Evolutionary conservation across 2,329 filamentous ascomycete genomes (phyloP), one percentile per base, ranked within the genome.

Genomic region (Tolypocladium inflatum): DNA sequence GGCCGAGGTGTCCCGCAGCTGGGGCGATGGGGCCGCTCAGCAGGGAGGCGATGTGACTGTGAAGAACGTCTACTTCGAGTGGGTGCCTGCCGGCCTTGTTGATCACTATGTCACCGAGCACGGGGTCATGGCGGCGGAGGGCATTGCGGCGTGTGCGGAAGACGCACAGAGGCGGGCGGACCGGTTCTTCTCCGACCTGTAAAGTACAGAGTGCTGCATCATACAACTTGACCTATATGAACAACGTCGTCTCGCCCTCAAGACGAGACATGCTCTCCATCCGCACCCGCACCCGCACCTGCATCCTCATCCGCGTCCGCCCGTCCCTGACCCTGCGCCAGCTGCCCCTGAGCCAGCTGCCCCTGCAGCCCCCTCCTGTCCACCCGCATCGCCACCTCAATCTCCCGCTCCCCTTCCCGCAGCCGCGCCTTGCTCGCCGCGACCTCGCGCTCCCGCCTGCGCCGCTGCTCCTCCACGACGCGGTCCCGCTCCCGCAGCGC

Each of bases 321-420:
- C n/a, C n/a, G n/a, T n/a, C n/a, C 59, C 42, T 64, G 65, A 66
- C 68, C 68, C 55, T 61, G 68, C 26, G 69, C 70, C 58, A 89
- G 66, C 67, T 90, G 65, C 66, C 68, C 68, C 55, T 61, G 68
- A 23, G 69, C 70, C 58, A 89, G 66, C 67, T 90, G 85, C 30
- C 79, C 81, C 66, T 83, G 81, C 63, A 90, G 61, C 0, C 87
- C 88, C 60, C 79, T 82, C 70, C 87, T 89, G 0, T 81, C 80
- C 15, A 90, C 80, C 59, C 80, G 80, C 85, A 90, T 87, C 1
- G 88, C 88, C 61, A 78, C 75, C 66, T 88, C 81, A 57, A 91
- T 72, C 66, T 89, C 85, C 62, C 79, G 76, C 71, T 90, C 87
- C 63, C 86, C 85, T 58, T 89, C 86, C 41, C 83, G 74, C 55